These are phyloP conservation scores for Debaryomyces fabryi DNA, from an alignment of 1,139 yeast species.

Conservation along the genomic window DNA sequence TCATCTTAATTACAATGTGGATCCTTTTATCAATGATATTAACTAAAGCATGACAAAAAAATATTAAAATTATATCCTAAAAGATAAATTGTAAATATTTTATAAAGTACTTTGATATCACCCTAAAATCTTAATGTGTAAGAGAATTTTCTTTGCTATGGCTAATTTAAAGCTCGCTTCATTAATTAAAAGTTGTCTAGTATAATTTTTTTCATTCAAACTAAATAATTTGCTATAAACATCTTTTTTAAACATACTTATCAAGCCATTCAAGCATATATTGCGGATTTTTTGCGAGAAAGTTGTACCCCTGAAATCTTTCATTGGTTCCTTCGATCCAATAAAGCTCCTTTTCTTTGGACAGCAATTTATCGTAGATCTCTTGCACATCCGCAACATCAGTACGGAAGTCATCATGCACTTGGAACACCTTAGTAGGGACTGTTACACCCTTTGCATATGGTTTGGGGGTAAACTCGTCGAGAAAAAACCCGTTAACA, in stretches of 20 bases:
- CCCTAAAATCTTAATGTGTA: no score
- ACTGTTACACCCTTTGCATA: constrained; percentile 6
- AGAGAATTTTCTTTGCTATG: no score
- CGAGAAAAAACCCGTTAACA: constrained; percentile 5
- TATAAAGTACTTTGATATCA: no score
- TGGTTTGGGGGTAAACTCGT: constrained; percentile 8
- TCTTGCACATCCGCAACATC: constrained; percentile 9
- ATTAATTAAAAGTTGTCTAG: no score
- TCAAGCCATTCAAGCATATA: constrained; percentile 9
- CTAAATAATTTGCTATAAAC: no score
- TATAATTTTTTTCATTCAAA: no score
- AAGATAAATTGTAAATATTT: no score
- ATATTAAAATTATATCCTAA: no score
- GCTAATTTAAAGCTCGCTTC: no score
- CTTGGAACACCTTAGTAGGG: constrained; percentile 10
- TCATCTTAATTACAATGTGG: neutral
- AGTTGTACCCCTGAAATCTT: constrained; percentile 11
- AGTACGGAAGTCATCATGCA: constrained; percentile 8
- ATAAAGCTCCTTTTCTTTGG: constrained; percentile 10
- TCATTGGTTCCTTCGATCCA: constrained; percentile 12
- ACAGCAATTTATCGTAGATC: constrained; percentile 7
- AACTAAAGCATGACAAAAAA: neutral
- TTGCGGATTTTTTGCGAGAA: constrained; percentile 8
- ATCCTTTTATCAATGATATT: constrained; percentile 2
- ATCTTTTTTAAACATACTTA: constrained; percentile 8